Evolutionary conservation across 345 rosid species (phyloP), one percentile per base, ranked within the genome.

Genomic region (Crucihimalaya himalaica): DNA sequence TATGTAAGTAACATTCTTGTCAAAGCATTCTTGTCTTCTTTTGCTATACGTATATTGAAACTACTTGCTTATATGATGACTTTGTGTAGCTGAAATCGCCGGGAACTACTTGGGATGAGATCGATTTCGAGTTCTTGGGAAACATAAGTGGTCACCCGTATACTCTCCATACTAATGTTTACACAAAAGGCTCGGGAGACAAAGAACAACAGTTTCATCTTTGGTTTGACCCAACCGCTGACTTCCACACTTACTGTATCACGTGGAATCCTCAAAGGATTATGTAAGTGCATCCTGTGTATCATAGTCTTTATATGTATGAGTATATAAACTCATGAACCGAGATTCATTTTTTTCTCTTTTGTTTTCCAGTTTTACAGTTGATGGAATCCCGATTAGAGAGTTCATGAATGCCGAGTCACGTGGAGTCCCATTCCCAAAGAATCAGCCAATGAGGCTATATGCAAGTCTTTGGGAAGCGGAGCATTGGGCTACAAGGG

Each of bases 401-500:
- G 91, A 81, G 50, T 87, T 87, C 78, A 85, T 67, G 63, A 87
- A 87, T 69, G 80, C 77, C 2, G 81, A 83, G 40, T 53, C 82
- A 2, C 62, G 58, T 5, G 86, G 85, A 6, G 76, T 87, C 5
- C 83, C 87, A 0, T 87, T 76, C 72, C 91, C 87, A 46, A 83
- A 74, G 55, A 75, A 11, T 71, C 88, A 85, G 12, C 82, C 87
- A 1, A 87, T 87, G 91, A 85, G 81, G 61, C 66, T 85, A 0
- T 85, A 79, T 73, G 83, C 86, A 0, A 84, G 84, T 0, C 78
- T 86, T 0, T 86, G 88, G 90, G 84, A 86, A 62, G 88, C 85
- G 2, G 90, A 86, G 70, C 86, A 84, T 25, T 86, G 90, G 90
- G 88, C 88, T 6, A 86, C 89, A 15, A 78, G 90, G 25, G 88